Evolutionary conservation across 768 basidiomycete genomes (phyloP).

Genomic region (Tylopilus rubrobrunneus): DNA sequence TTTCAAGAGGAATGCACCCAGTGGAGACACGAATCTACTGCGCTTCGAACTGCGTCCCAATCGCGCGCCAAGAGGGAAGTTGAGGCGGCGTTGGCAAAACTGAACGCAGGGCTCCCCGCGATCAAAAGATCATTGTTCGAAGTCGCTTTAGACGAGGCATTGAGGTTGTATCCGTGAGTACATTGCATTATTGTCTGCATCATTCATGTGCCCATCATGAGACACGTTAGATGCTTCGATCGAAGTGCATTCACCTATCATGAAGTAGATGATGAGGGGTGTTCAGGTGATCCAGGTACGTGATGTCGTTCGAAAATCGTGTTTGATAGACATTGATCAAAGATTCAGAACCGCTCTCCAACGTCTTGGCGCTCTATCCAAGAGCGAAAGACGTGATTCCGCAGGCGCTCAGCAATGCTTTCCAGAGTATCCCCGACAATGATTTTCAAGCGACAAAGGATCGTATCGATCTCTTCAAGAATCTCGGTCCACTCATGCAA

Average conservation of each 20-base stretch:
- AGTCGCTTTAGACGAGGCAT: constrained; percentile 20
- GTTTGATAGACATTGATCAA: too few relatives aligned
- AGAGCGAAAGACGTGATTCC: too few relatives aligned
- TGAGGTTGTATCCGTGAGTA: constrained; percentile 24
- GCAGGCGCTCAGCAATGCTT: too few relatives aligned
- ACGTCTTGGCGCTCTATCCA: too few relatives aligned
- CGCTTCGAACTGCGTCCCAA: background rate
- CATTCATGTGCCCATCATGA: background rate
- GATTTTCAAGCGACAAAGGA: too few relatives aligned
- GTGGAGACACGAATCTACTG: constrained; percentile 19
- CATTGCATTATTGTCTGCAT: background rate
- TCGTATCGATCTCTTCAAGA: too few relatives aligned
- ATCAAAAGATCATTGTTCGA: constrained; percentile 15
- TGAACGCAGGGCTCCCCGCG: too few relatives aligned
- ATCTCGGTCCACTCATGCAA: background rate
- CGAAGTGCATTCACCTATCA: constrained; percentile 6
- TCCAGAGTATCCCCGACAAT: too few relatives aligned
- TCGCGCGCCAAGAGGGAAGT: too few relatives aligned
- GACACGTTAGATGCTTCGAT: constrained; percentile 12
- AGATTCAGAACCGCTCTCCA: too few relatives aligned
- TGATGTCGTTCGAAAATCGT: too few relatives aligned
- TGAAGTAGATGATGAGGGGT: background rate
- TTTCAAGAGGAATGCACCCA: constrained; percentile 18
- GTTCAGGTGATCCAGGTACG: constrained; percentile 4
- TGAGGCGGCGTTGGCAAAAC: too few relatives aligned